These are phyloP conservation scores for Nitzschia inconspicua DNA, from an alignment of 108 stramenopile species.

Conservation along the genomic window DNA sequence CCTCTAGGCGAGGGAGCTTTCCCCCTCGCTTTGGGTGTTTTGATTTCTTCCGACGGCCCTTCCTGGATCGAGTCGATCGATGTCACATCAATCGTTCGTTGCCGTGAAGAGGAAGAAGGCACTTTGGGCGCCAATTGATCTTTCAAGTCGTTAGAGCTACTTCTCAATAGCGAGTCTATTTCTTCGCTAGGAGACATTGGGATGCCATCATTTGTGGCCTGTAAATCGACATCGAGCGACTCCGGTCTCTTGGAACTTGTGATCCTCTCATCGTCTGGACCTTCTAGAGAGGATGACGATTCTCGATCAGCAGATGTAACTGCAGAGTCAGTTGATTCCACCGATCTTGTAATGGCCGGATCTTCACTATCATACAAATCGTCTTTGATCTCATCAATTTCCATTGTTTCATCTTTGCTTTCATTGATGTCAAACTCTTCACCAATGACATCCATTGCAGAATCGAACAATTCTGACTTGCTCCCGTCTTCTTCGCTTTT, in stretches of 20 bases:
- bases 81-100: too few species aligned
- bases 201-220: too few species aligned
- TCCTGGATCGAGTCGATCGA: too few species aligned
- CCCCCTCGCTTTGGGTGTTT: too few species aligned
- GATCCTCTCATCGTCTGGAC: not conserved
- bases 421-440: not conserved
- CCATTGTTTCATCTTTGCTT: not conserved
- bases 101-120: too few species aligned
- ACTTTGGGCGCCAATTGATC: too few species aligned
- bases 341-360: not conserved
- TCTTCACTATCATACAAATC: not conserved
- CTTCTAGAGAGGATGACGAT: not conserved
- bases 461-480: constrained; percentile 1
- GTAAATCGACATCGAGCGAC: too few species aligned
- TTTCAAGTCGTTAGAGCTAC: too few species aligned
- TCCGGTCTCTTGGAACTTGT: not conserved
- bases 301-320: not conserved
- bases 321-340: not conserved
- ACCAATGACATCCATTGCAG: not conserved
- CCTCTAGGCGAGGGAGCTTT: too few species aligned
- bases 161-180: too few species aligned
- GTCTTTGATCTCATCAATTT: not conserved
- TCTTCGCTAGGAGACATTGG: too few species aligned
- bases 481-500: not conserved
- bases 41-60: too few species aligned